phyloP scores from a whole-genome alignment of 2,329 filamentous ascomycete genomes.

The Metarhizium robertsii region DNA sequence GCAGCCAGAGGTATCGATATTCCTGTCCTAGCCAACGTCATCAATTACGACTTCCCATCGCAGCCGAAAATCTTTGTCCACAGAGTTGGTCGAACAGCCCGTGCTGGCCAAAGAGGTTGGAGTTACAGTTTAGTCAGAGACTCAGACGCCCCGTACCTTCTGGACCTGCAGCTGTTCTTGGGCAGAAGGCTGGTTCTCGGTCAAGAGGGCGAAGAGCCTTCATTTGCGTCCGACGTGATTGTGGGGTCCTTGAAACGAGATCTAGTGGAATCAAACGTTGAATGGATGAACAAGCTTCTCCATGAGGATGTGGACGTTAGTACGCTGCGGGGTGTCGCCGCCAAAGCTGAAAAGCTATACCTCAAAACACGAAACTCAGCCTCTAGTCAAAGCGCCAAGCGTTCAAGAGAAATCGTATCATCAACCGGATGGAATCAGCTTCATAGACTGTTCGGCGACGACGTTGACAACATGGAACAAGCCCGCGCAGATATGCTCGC shows the following conservation, averaged over 20 bases:
- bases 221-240: slow-evolving; percentile 75
- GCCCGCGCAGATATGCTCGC: slow-evolving; percentile 81
- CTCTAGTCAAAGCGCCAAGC: slow-evolving; percentile 80
- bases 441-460: slow-evolving; percentile 71
- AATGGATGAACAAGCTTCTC: slow-evolving; percentile 75
- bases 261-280: slow-evolving; percentile 63
- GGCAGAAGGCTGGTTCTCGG: slow-evolving; percentile 76
- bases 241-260: slow-evolving; percentile 69
- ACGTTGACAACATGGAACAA: slow-evolving; percentile 54
- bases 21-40: slow-evolving; percentile 87
- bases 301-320: slow-evolving; percentile 66
- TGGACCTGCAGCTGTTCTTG: slow-evolving; percentile 91
- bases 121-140: slow-evolving; percentile 87
- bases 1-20: slow-evolving; percentile 97
- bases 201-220: slow-evolving; percentile 50
- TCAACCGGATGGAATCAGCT: slow-evolving; percentile 63
- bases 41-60: slow-evolving; percentile 97
- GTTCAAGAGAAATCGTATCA: slow-evolving; percentile 67
- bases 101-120: slow-evolving; percentile 89
- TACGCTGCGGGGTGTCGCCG: slow-evolving; percentile 61
- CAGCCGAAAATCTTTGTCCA: slow-evolving; percentile 97
- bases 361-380: slow-evolving; percentile 83
- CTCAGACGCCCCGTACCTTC: slow-evolving; percentile 79
- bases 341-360: slow-evolving; percentile 89
- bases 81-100: slow-evolving; percentile 87